Evolutionary conservation across 805 yeast genomes (phyloP).

Genomic region (Yamadazyma tumulicola): DNA sequence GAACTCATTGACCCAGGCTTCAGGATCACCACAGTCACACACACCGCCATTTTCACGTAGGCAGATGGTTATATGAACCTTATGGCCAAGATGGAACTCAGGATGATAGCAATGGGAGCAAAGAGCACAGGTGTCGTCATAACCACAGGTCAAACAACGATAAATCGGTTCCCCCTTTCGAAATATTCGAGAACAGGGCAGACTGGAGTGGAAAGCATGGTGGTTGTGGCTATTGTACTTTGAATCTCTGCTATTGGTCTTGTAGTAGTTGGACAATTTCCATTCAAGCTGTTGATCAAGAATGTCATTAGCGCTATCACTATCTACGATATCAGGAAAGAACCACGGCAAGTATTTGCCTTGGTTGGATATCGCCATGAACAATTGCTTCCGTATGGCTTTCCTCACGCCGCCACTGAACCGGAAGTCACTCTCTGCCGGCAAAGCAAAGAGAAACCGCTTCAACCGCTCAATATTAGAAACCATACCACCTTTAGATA

Average conservation of each 20-base stretch:
- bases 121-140: constrained; percentile 80
- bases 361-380: constrained; percentile 26
- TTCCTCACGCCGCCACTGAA: constrained; percentile 22
- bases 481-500: constrained; percentile 1
- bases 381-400: constrained; percentile 27
- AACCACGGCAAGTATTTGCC: constrained; percentile 34
- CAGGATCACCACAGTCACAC: constrained; percentile 88
- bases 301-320: constrained; percentile 9
- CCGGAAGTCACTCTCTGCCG: constrained; percentile 24
- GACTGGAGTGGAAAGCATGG: constrained; percentile 50
- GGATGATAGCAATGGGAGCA: constrained; percentile 75
- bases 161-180: constrained; percentile 79
- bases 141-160: constrained; percentile 70
- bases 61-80: constrained; percentile 59
- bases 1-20: constrained; percentile 64
- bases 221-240: constrained; percentile 21
- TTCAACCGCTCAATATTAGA: constrained; percentile 14
- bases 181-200: constrained; percentile 74
- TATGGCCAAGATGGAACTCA: constrained; percentile 69
- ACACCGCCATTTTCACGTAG: constrained; percentile 73
- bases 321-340: constrained; percentile 22
- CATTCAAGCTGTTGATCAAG: constrained; percentile 27
- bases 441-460: constrained; percentile 33
- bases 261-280: constrained; percentile 30
- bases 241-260: constrained; percentile 15